Conservation (phyloP, 257 asterid species). For the Echites panduratus region DNA sequence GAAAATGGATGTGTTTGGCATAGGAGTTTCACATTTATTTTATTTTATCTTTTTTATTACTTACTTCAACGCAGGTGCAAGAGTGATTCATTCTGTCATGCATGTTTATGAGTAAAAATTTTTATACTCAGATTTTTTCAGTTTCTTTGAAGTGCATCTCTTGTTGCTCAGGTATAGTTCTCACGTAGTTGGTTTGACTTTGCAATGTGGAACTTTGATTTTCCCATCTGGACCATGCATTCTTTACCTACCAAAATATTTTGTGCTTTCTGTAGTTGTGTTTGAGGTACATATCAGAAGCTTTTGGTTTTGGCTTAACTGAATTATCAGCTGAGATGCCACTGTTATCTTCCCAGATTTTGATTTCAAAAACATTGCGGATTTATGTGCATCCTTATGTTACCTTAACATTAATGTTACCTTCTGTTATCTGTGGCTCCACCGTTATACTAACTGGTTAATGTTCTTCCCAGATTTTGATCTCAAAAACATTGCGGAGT, state of each 20-base stretch:
- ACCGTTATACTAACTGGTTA: conserved; percentile 16
- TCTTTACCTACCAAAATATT: background rate
- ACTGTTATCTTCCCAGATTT: conserved; percentile 42
- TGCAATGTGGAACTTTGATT: background rate
- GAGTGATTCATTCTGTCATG: background rate
- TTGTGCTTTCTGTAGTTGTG: background rate
- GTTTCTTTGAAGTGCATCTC: background rate
- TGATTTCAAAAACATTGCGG: conserved; percentile 52
- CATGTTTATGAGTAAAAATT: background rate
- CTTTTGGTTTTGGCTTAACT: background rate
- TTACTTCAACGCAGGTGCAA: background rate
- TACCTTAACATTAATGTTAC: conserved; percentile 63
- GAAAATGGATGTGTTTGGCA: background rate
- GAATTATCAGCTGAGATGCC: background rate
- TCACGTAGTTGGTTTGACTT: background rate
- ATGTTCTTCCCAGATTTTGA: conserved; percentile 50
- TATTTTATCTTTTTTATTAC: background rate
- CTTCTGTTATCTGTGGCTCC: background rate
- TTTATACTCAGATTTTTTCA: background rate
- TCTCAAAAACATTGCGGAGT: conserved; percentile 49
- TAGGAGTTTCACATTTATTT: background rate
- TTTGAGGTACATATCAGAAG: background rate
- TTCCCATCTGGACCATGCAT: background rate
- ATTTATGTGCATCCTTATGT: conserved; percentile 47
- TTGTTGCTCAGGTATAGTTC: too few species aligned